phyloP scores from a whole-genome alignment of 1,139 yeast species.

The Lodderomyces margitis region DNA sequence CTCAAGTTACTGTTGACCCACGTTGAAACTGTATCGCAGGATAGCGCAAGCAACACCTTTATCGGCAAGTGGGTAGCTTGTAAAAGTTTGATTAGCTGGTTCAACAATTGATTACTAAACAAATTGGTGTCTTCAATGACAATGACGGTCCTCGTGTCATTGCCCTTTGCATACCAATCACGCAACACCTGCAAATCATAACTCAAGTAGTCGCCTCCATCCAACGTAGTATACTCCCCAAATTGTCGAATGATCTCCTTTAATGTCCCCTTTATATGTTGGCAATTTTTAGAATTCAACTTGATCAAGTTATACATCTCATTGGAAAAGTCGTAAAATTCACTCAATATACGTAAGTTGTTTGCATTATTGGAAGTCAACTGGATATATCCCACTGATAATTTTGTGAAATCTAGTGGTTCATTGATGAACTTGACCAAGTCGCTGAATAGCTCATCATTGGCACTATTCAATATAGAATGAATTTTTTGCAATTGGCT shows the following conservation, averaged over 20 bases:
- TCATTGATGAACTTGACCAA: conserved; percentile 28
- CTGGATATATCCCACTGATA: conserved; percentile 46
- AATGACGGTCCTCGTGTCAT: conserved; percentile 28
- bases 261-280: conserved; percentile 40
- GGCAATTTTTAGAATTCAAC: conserved; percentile 41
- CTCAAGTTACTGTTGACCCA: conserved; percentile 39
- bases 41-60: conserved; percentile 52
- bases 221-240: conserved; percentile 10
- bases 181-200: conserved; percentile 54
- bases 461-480: conserved; percentile 36
- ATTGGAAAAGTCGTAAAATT: conserved; percentile 27
- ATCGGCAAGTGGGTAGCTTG: conserved; percentile 43
- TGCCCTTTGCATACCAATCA: conserved; percentile 37
- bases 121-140: conserved; percentile 68
- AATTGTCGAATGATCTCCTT: conserved; percentile 40
- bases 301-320: conserved; percentile 32
- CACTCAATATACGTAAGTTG: conserved; percentile 46
- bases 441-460: conserved; percentile 34
- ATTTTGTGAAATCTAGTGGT: conserved; percentile 21
- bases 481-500: conserved; percentile 36
- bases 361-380: conserved; percentile 60
- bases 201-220: conserved; percentile 24
- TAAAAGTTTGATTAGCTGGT: conserved; percentile 48
- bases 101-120: conserved; percentile 49
- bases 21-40: conserved; percentile 38